These are phyloP conservation scores for Arachnomyces sp. DNA, from an alignment of 2,329 filamentous ascomycete species.

Conservation along the genomic window DNA sequence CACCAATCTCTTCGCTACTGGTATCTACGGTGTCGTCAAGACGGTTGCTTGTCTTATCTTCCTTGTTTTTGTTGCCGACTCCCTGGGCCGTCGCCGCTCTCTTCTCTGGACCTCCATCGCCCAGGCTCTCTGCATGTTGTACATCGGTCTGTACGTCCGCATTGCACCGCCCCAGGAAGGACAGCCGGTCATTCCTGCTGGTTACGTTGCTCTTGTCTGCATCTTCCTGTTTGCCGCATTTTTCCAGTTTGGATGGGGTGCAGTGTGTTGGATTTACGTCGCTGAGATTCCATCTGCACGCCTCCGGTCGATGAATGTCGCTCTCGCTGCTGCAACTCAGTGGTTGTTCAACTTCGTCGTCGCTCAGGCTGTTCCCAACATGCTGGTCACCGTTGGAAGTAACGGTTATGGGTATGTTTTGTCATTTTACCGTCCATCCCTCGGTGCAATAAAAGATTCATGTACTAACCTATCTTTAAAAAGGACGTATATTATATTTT, in stretches of 20 bases:
- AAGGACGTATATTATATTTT: constrained; percentile 63
- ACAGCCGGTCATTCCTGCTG: constrained; percentile 53
- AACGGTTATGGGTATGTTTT: constrained; percentile 41
- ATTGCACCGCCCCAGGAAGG: constrained; percentile 51
- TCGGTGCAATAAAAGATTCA: constrained; percentile 11
- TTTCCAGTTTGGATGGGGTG: constrained; percentile 66
- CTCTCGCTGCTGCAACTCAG: constrained; percentile 60
- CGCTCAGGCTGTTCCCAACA: constrained; percentile 59
- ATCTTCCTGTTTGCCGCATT: constrained; percentile 66
- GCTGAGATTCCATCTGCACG: constrained; percentile 63
- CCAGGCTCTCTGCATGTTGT: constrained; percentile 57
- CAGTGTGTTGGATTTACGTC: constrained; percentile 65
- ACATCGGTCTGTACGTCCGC: constrained; percentile 64
- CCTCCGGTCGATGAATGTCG: constrained; percentile 59
- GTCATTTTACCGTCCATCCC: neutral
- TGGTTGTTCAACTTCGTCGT: constrained; percentile 72
- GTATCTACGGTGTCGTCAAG: constrained; percentile 67
- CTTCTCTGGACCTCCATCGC: constrained; percentile 59
- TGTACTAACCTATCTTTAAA: constrained; percentile 33
- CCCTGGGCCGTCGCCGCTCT: constrained; percentile 57
- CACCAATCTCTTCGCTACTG: constrained; percentile 62
- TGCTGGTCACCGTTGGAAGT: constrained; percentile 51
- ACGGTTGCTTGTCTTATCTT: constrained; percentile 57
- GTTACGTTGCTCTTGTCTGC: constrained; percentile 62
- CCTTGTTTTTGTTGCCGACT: constrained; percentile 61